These are phyloP conservation scores for Botrytis hyacinthi DNA, from an alignment of 2,329 filamentous ascomycete species.

Conservation along the genomic window DNA sequence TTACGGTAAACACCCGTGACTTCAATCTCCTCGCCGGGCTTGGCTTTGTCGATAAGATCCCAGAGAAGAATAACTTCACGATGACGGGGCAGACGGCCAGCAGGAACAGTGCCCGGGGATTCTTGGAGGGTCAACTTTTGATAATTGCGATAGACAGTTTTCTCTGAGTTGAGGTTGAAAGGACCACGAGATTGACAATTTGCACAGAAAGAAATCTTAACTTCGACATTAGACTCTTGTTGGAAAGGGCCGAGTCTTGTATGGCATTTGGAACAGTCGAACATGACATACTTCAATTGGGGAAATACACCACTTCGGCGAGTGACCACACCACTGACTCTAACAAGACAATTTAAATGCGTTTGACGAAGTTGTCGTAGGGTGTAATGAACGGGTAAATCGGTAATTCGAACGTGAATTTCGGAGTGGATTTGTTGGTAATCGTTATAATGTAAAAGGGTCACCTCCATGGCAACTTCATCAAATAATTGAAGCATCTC, in stretches of 20 bases:
- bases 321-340: conserved; percentile 93
- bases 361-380: conserved; percentile 91
- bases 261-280: conserved; percentile 92
- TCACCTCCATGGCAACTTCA: conserved; percentile 93
- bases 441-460: conserved; percentile 92
- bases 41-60: conserved; percentile 94
- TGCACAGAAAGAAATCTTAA: conserved; percentile 94
- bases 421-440: conserved; percentile 97
- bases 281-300: conserved; percentile 97
- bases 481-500: conserved; percentile 96
- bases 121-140: conserved; percentile 97
- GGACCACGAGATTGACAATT: conserved; percentile 94
- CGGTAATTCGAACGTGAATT: conserved; percentile 95
- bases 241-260: conserved; percentile 92
- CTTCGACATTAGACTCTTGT: conserved; percentile 93
- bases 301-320: conserved; percentile 93
- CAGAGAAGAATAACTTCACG: conserved; percentile 94
- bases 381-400: conserved; percentile 91
- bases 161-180: conserved; percentile 93
- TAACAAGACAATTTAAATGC: conserved; percentile 92
- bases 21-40: conserved; percentile 96
- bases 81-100: conserved; percentile 87
- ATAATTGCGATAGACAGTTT: conserved; percentile 98
- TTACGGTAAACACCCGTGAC: conserved; percentile 96
- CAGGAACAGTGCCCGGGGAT: conserved; percentile 93